These are phyloP conservation scores for Rutstroemia sydowiana DNA, from an alignment of 2,329 filamentous ascomycete species.

Conservation along the genomic window DNA sequence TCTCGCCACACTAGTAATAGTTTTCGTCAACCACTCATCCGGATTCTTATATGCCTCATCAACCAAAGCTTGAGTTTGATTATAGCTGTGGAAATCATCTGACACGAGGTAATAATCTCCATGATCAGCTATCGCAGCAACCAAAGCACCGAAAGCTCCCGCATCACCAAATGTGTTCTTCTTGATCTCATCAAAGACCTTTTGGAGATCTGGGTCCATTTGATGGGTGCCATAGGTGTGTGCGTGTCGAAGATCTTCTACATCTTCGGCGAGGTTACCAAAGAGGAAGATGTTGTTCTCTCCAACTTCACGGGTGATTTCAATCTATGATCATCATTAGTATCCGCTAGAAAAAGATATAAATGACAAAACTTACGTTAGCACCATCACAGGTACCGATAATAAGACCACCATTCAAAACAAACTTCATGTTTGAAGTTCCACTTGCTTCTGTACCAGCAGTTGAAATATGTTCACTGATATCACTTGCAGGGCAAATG, in stretches of 20 bases:
- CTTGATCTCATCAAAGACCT: slow-evolving; percentile 80
- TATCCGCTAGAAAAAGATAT: neutral
- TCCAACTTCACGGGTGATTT: slow-evolving; percentile 94
- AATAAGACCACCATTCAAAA: slow-evolving; percentile 91
- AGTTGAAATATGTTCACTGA: slow-evolving; percentile 98
- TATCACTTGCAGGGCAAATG: slow-evolving; percentile 86
- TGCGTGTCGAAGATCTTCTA: slow-evolving; percentile 86
- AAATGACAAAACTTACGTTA: slow-evolving; percentile 57
- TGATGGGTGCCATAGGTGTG: slow-evolving; percentile 78
- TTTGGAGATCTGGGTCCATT: slow-evolving; percentile 67
- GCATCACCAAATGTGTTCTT: slow-evolving; percentile 73
- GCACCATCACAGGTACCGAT: slow-evolving; percentile 97
- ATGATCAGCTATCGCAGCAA: slow-evolving; percentile 80
- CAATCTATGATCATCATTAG: slow-evolving; percentile 55
- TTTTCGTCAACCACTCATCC: slow-evolving; percentile 87
- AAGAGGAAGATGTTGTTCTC: slow-evolving; percentile 99
- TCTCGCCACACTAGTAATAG: slow-evolving; percentile 75
- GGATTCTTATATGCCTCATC: slow-evolving; percentile 89
- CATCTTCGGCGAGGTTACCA: slow-evolving; percentile 89
- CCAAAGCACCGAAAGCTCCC: slow-evolving; percentile 70
- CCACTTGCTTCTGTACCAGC: slow-evolving; percentile 87
- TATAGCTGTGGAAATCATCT: slow-evolving; percentile 93
- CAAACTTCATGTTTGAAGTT: slow-evolving; percentile 99
- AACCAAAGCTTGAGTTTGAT: slow-evolving; percentile 83
- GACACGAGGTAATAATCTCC: slow-evolving; percentile 97